A percentile compares a stretch with the other conserved stretches of the same genome.
Conservation (phyloP, 176 grass and related monocot genomes). For the Avena sativa region DNA sequence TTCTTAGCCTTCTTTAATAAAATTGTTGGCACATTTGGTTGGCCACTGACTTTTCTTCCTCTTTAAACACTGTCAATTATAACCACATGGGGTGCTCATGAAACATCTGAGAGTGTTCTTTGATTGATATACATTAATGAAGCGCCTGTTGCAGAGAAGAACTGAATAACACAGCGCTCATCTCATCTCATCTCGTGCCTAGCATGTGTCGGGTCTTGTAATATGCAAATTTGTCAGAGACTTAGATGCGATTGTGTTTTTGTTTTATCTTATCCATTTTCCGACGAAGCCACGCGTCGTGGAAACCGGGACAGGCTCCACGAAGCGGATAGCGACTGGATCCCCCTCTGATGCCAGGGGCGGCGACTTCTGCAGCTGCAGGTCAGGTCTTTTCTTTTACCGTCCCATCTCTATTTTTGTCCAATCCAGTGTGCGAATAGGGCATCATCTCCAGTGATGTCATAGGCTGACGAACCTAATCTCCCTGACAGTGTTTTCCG, state of each 20-base stretch:
- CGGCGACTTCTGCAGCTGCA: not conserved
- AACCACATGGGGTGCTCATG: not conserved
- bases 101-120: not conserved
- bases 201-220: not conserved
- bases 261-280: not conserved
- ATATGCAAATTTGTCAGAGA: not conserved
- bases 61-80: not conserved
- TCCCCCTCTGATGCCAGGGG: not conserved
- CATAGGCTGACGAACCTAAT: not conserved
- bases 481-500: too few species aligned
- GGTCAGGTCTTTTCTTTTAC: not conserved
- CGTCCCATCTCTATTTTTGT: not conserved
- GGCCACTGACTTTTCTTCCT: not conserved
- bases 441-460: not conserved
- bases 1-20: not conserved
- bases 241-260: not conserved
- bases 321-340: not conserved
- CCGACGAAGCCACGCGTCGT: not conserved
- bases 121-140: not conserved
- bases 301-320: not conserved
- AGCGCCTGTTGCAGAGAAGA: not conserved
- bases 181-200: not conserved
- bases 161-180: not conserved
- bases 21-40: not conserved
- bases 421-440: not conserved